phyloP scores from a whole-genome alignment of 345 rosid species.

The Brassica cretica region DNA sequence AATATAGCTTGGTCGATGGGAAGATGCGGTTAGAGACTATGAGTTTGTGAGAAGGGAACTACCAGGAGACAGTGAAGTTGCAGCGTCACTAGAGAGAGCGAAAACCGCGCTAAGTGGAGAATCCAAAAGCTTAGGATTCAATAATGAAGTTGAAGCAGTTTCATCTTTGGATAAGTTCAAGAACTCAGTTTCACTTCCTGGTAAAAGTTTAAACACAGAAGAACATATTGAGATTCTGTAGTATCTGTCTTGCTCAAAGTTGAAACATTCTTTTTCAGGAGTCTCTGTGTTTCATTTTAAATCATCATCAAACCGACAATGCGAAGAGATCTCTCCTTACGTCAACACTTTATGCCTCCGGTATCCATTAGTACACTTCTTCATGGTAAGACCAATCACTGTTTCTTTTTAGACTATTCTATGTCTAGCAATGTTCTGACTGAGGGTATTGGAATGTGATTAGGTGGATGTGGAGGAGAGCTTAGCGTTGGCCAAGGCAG shows the following conservation, averaged over 20 bases:
- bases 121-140: conserved; percentile 46
- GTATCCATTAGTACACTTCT: conserved; percentile 42
- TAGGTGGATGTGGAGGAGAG: conserved; percentile 76
- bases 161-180: conserved; percentile 56
- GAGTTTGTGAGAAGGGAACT: conserved; percentile 74
- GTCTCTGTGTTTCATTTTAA: conserved; percentile 44
- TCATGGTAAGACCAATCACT: conserved; percentile 25
- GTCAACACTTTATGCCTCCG: conserved; percentile 40
- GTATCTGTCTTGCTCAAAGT: conserved; percentile 18
- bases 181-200: conserved; percentile 52
- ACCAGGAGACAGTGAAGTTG: conserved; percentile 74
- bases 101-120: conserved; percentile 62
- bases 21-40: conserved; percentile 81
- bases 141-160: conserved; percentile 63
- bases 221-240: neutral
- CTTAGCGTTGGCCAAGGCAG: conserved; percentile 57
- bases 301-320: conserved; percentile 34
- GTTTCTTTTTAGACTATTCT: neutral
- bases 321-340: conserved; percentile 40
- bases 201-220: conserved; percentile 39
- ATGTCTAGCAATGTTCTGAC: conserved; percentile 32
- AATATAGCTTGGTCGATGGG: conserved; percentile 57
- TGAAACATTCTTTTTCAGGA: conserved; percentile 39
- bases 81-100: conserved; percentile 67
- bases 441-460: neutral